phyloP scores from a whole-genome alignment of 495 filamentous ascomycete species.

The Aeminium ludgeri region DNA sequence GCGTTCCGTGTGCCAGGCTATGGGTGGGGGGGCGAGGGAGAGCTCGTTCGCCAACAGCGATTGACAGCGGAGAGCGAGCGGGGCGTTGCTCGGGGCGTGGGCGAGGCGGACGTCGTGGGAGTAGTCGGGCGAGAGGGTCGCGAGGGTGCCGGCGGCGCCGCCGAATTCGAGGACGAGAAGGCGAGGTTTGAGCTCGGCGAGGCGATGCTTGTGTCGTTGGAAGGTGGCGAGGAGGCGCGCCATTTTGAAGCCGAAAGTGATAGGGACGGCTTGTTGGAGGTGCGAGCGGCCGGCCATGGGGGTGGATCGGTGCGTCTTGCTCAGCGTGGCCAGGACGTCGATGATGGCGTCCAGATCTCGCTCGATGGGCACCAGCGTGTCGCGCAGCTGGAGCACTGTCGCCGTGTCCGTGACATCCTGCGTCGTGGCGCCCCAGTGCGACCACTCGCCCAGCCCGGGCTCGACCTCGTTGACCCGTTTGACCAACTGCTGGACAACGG shows the following conservation, averaged over 20 bases:
- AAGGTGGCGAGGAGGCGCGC: constrained; percentile 16
- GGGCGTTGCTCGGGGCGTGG: neutral
- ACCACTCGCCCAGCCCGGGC: constrained; percentile 14
- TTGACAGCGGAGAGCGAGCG: constrained; percentile 13
- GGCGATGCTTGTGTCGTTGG: constrained; percentile 11
- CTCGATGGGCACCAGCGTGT: constrained; percentile 12
- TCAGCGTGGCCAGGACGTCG: constrained; percentile 2
- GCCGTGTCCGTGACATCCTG: constrained; percentile 17
- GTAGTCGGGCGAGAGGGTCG: constrained; percentile 9
- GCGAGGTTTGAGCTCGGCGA: constrained; percentile 7
- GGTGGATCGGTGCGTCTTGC: constrained; percentile 11
- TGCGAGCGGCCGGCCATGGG: constrained; percentile 14
- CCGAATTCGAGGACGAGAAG: constrained; percentile 17
- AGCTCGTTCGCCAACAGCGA: constrained; percentile 9
- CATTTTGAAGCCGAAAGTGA: constrained; percentile 18
- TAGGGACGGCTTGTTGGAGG: constrained; percentile 17
- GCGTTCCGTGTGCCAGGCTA: constrained; percentile 18
- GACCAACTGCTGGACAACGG: constrained; percentile 15
- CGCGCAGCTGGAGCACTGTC: constrained; percentile 13
- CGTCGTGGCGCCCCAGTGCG: constrained; percentile 17
- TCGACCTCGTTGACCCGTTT: constrained; percentile 14
- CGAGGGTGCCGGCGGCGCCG: constrained; percentile 18
- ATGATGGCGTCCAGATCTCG: constrained; percentile 3
- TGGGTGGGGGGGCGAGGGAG: constrained; percentile 8
- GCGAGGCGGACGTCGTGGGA: constrained; percentile 1